These are phyloP conservation scores for Triangularia setosa DNA, from an alignment of 2,329 filamentous ascomycete genomes.

Conservation along the genomic window DNA sequence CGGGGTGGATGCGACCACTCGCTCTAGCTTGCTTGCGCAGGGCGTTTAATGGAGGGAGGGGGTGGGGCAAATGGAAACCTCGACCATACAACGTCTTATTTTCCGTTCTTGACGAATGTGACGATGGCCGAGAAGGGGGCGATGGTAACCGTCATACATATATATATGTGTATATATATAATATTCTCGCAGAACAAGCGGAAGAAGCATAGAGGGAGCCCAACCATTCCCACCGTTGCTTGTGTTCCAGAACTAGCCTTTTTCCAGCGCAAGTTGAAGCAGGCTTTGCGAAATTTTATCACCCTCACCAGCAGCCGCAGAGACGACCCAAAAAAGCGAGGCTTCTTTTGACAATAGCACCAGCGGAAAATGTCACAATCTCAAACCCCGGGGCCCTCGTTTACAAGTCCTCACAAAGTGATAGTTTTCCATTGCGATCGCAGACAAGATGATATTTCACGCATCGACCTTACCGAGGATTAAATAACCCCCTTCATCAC, in stretches of 20 bases:
- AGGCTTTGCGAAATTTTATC: background rate
- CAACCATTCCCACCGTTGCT: background rate
- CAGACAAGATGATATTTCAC: no score
- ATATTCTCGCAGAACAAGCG: background rate
- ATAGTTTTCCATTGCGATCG: no score
- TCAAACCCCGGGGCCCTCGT: no score
- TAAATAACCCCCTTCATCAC: no score
- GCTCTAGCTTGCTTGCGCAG: background rate
- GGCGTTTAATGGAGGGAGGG: background rate
- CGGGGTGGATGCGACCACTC: constrained; percentile 1
- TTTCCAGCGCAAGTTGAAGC: background rate
- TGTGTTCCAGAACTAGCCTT: background rate
- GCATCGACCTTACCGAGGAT: no score
- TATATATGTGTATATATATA: background rate
- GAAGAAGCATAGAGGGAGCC: background rate
- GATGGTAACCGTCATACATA: background rate
- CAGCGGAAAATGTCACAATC: no score
- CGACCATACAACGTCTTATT: background rate
- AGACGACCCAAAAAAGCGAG: constrained; percentile 6
- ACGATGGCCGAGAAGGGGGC: background rate
- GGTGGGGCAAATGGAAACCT: background rate
- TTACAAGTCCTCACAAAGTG: no score
- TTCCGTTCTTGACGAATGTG: background rate
- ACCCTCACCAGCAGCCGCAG: constrained; percentile 1
- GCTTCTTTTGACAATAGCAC: background rate